Evolutionary conservation across 257 asterid genomes (phyloP), one percentile per base, ranked within the genome.

Genomic region (Knoxia roxburghii): DNA sequence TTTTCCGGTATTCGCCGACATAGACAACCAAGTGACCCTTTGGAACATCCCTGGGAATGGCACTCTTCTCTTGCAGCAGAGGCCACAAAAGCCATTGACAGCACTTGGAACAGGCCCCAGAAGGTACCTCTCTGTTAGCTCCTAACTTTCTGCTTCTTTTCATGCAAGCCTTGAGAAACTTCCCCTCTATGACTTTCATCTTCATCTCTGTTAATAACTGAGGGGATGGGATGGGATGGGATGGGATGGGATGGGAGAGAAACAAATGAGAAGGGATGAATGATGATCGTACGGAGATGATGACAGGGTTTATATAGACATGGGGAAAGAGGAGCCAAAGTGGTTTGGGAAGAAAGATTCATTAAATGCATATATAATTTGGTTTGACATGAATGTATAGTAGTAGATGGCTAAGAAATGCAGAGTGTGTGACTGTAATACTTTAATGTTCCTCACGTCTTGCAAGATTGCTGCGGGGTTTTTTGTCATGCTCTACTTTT

Each of bases 21-120:
- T 89, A 92, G 45, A 89, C 90, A 37, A 82, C 98, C 75, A 82
- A 53, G 72, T 92, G 98, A 20, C 98, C 98, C 84, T 82, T 92
- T 0, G 98, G 96, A 35, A 92, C 98, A 55, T 89, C 98, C 20
- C 74, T 74, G 0, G 95, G 96, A 40, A 89, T 89, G 20, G 61
- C 67, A 63, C 72, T 72, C 73, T 83, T 87, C 24, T 82, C 88
- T 9, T 68, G 82, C 64, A 68, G 18, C 3, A 78, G 68, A 17
- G 80, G 74, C 91, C 85, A 78, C 29, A 73, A 17, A 6, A 82
- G 67, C 91, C 90, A 81, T 49, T 73, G 69, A 49, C 96, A 82
- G 77, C 95, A 86, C 48, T 29, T 51, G 1, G 75, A 74, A 48
- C 87, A 72, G 15, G 75, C 69, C 3, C 76, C 72, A 41, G 74